phyloP scores from a whole-genome alignment of 208 protist species.

The Tritrichomonas foetus region DNA sequence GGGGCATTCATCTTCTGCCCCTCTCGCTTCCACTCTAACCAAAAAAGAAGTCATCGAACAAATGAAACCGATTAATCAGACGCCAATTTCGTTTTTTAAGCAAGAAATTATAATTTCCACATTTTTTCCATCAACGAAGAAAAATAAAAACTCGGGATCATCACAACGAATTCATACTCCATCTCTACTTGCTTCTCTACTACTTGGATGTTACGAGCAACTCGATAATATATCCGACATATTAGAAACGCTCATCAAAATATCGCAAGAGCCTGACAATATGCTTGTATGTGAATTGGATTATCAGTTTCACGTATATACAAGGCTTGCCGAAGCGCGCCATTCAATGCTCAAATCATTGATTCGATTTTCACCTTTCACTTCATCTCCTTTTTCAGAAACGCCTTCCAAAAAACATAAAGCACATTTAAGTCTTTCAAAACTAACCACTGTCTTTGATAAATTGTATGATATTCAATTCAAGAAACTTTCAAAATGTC shows the following conservation, averaged over 20 bases:
- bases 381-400: too few relatives aligned
- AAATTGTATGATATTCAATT: too few relatives aligned
- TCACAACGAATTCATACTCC: too few relatives aligned
- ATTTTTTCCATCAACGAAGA: too few relatives aligned
- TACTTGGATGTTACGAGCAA: constrained; percentile 4
- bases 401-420: neutral
- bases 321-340: neutral
- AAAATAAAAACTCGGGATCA: too few relatives aligned
- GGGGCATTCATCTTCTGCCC: too few relatives aligned
- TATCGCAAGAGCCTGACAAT: neutral
- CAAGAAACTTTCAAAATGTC: neutral
- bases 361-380: too few relatives aligned
- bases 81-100: too few relatives aligned
- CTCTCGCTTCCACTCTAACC: too few relatives aligned
- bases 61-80: too few relatives aligned
- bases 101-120: too few relatives aligned
- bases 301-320: neutral
- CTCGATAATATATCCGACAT: neutral
- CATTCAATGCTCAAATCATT: neutral
- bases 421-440: neutral
- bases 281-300: neutral
- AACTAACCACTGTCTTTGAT: neutral
- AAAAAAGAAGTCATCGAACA: too few relatives aligned
- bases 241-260: neutral
- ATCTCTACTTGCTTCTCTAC: neutral